Evolutionary conservation across 2,329 filamentous ascomycete species (phyloP), one percentile per base, ranked within the genome.

Genomic region (Sarocladium kiliense): DNA sequence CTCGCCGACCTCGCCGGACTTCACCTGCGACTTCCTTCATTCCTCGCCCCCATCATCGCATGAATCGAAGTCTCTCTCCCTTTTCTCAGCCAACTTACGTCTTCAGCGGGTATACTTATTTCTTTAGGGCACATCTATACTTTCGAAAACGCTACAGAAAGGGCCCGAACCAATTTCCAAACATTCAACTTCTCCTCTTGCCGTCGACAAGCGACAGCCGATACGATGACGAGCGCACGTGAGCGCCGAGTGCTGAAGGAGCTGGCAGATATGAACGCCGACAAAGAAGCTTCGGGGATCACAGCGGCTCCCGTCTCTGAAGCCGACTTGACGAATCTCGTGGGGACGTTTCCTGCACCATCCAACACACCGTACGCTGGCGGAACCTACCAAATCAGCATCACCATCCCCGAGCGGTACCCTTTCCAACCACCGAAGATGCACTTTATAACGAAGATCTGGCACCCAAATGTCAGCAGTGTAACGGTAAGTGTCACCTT

Each of bases 391-490:
- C 72, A 81, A 16, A 84, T 99, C 62, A 89, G 96, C 65, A 94
- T 99, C 64, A 81, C 81, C 64, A 94, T 99, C 54, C 92, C 93
- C 0, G 81, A 82, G 59, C 88, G 89, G 62, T 99, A 99, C 66
- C 94, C 94, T 0, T 99, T 99, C 76, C 88, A 91, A 63, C 90
- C 93, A 3, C 94, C 94, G 3, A 71, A 83, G 57, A 97, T 99
- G 88, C 87, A 84, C 64, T 97, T 97, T 67, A 82, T 87, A 60
- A 99, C 94, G 60, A 92, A 87, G 71, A 87, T 97, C 63, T 99
- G 92, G 92, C 94, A 99, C 70, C 94, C 94, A 32, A 99, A 99
- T 67, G 84, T 99, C 74, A 95, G 89, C 78, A 93, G 88, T 65
- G 88, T 94, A 68, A 97, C 92, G 39, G 91, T 96, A 74, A 66